These are phyloP conservation scores for Spathaspora boniae DNA, from an alignment of 805 yeast genomes.

Conservation along the genomic window DNA sequence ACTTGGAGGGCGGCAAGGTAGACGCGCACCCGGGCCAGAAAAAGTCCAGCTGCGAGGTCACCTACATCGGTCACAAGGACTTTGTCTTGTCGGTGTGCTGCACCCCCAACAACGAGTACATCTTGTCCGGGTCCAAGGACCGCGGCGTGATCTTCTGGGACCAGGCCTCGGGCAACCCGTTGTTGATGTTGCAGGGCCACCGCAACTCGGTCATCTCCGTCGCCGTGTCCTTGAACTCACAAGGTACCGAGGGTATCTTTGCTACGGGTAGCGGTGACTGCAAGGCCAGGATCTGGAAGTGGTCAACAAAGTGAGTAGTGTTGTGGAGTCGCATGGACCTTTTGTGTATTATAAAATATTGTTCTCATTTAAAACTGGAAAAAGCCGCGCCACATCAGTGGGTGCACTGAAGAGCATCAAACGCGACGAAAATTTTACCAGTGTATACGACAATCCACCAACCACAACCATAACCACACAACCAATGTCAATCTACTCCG, in stretches of 20 bases:
- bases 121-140: slow-evolving; percentile 92
- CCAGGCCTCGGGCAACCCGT: slow-evolving; percentile 83
- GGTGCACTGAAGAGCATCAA: background rate
- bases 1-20: slow-evolving; percentile 73
- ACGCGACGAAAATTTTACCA: background rate
- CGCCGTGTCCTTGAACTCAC: slow-evolving; percentile 79
- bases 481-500: slow-evolving; percentile 53
- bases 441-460: background rate
- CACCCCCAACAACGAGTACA: slow-evolving; percentile 88
- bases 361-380: too few species aligned
- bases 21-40: slow-evolving; percentile 31
- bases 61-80: slow-evolving; percentile 94
- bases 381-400: background rate
- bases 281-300: slow-evolving; percentile 95
- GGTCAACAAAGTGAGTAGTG: slow-evolving; percentile 49
- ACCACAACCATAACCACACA: slow-evolving; percentile 1
- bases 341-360: background rate
- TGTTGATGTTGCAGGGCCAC: slow-evolving; percentile 95
- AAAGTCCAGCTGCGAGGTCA: slow-evolving; percentile 73
- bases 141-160: slow-evolving; percentile 98
- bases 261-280: slow-evolving; percentile 98
- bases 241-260: slow-evolving; percentile 75
- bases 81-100: slow-evolving; percentile 92
- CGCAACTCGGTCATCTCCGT: slow-evolving; percentile 93
- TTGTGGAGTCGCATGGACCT: background rate